These are phyloP conservation scores for Lipomyces starkeyi DNA, from an alignment of 805 yeast genomes.

Conservation along the genomic window DNA sequence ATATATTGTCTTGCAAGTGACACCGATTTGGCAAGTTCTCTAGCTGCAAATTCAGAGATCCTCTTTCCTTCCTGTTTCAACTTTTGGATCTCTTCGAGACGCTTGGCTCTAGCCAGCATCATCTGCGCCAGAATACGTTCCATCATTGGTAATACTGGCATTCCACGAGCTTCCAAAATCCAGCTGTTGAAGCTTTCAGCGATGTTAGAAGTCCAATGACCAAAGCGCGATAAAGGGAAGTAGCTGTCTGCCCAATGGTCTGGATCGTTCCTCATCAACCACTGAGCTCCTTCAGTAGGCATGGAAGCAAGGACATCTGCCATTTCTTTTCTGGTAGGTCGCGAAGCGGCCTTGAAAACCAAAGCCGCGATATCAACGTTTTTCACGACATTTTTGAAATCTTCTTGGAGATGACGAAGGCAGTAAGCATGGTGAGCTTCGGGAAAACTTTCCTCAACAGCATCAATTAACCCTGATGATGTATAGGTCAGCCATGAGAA, in stretches of 20 bases:
- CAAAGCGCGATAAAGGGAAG: neutral
- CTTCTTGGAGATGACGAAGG: too few relatives aligned
- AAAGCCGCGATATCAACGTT: neutral
- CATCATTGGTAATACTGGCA: too few relatives aligned
- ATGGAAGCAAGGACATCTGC: neutral
- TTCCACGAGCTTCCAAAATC: neutral
- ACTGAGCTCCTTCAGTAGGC: conserved; percentile 1
- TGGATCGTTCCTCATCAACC: neutral
- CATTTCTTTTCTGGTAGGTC: neutral
- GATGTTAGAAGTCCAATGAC: neutral
- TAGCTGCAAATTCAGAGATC: neutral
- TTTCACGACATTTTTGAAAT: too few relatives aligned
- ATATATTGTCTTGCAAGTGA: neutral
- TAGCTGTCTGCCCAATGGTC: conserved; percentile 3
- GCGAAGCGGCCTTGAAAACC: neutral
- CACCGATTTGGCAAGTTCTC: neutral
- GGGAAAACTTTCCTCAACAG: too few relatives aligned
- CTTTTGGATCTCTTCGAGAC: neutral
- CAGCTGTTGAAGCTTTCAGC: neutral
- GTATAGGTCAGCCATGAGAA: too few relatives aligned
- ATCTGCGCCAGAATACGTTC: neutral
- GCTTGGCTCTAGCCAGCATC: too few relatives aligned
- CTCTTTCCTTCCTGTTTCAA: neutral
- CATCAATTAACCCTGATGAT: too few relatives aligned
- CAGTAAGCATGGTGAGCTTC: too few relatives aligned